These are phyloP conservation scores for Vararia minispora DNA, from an alignment of 768 basidiomycete species.

Conservation along the genomic window DNA sequence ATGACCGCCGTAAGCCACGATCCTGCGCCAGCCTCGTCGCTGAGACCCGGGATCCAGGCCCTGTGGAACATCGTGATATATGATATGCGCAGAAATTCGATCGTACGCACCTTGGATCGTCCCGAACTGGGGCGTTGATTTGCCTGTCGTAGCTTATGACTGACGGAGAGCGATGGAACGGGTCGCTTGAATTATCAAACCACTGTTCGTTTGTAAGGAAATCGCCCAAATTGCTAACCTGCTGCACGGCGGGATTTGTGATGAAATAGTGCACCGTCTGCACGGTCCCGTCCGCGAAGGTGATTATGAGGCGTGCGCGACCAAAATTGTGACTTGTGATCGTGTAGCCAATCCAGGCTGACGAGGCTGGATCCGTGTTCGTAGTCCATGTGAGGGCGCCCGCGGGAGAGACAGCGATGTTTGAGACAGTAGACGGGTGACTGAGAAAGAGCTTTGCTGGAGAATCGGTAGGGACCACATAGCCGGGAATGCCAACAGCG, in stretches of 20 bases:
- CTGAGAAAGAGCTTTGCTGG: conserved; percentile 40
- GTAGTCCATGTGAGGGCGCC: conserved; percentile 35
- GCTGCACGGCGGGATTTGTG: conserved; percentile 33
- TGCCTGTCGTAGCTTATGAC: conserved; percentile 44
- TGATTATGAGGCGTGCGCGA: conserved; percentile 36
- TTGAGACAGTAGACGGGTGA: conserved; percentile 29
- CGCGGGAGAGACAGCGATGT: conserved; percentile 31
- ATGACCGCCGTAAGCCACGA: conserved; percentile 45
- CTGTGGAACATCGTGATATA: no score
- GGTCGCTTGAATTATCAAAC: conserved; percentile 38
- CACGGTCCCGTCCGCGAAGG: conserved; percentile 37
- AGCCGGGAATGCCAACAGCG: conserved; percentile 42
- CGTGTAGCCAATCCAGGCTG: conserved; percentile 36
- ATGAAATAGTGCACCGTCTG: conserved; percentile 45
- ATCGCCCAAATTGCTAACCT: conserved; percentile 37
- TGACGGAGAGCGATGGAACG: conserved; percentile 41
- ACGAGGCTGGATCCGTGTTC: conserved; percentile 30
- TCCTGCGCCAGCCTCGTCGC: conserved; percentile 50
- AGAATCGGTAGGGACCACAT: conserved; percentile 38
- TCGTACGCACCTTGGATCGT: no score
- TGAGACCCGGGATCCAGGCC: conserved; percentile 50
- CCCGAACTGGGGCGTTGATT: conserved; percentile 35
- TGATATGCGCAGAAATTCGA: no score
- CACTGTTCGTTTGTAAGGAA: conserved; percentile 45
- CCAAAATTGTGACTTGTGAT: conserved; percentile 35